Conservation (phyloP, 192 early-diverging fungal genomes). For the Pilaira anomala region DNA sequence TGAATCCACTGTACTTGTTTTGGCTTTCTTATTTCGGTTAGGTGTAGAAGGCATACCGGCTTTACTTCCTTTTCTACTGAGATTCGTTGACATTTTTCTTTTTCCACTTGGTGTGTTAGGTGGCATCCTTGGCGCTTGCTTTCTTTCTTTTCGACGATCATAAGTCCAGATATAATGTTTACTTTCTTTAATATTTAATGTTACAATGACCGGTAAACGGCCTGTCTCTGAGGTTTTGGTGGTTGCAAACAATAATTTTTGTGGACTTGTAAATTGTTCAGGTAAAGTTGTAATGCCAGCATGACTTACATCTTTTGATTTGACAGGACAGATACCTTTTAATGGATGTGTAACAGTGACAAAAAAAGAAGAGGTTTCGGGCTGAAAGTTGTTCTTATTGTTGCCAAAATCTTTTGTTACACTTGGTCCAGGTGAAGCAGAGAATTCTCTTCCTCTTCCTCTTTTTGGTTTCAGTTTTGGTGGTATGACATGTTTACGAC, state of each 20-base stretch:
- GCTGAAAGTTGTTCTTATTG: too few species aligned
- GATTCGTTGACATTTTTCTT: not conserved
- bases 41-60: not conserved
- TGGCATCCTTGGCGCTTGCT: not conserved
- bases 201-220: constrained; percentile 3
- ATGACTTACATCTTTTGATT: not conserved
- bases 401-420: too few species aligned
- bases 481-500: not conserved
- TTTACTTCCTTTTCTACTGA: not conserved
- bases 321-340: not conserved
- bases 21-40: not conserved
- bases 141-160: not conserved
- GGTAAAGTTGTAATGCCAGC: not conserved
- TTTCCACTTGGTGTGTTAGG: not conserved
- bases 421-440: not conserved
- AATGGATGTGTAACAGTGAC: not conserved
- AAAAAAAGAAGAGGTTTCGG: not conserved
- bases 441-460: not conserved
- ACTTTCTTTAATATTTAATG: constrained; percentile 2
- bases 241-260: not conserved
- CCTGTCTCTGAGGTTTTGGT: not conserved
- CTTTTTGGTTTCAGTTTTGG: not conserved
- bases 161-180: constrained; percentile 17
- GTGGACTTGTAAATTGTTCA: not conserved
- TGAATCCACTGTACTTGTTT: not conserved